phyloP scores from a whole-genome alignment of 2,329 filamentous ascomycete species.

The Trichoderma sp. region DNA sequence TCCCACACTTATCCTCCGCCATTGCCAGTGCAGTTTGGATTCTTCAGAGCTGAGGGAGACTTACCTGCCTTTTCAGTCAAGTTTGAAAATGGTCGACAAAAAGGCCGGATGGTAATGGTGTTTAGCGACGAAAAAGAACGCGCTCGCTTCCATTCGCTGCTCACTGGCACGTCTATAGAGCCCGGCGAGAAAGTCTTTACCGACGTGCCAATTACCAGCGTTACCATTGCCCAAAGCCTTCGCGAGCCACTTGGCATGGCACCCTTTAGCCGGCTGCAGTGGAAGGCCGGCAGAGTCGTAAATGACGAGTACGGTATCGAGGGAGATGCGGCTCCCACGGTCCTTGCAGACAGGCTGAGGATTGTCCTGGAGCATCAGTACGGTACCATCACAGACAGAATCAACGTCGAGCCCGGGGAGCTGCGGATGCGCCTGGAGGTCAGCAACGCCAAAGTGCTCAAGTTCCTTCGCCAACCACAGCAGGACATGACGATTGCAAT shows the following conservation, averaged over 20 bases:
- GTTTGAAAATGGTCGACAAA: conserved; percentile 62
- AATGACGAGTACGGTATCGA: conserved; percentile 67
- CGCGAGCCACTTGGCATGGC: conserved; percentile 49
- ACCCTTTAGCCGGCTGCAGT: conserved; percentile 53
- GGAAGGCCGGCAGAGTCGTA: conserved; percentile 69
- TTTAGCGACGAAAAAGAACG: conserved; percentile 74
- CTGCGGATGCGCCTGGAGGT: conserved; percentile 65
- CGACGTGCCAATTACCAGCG: conserved; percentile 64
- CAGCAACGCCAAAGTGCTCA: conserved; percentile 59
- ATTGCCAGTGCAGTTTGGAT: conserved; percentile 72
- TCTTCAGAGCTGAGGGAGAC: conserved; percentile 69
- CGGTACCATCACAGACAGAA: conserved; percentile 76
- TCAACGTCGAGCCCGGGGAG: conserved; percentile 79
- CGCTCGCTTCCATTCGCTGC: conserved; percentile 65
- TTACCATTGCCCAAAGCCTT: conserved; percentile 58
- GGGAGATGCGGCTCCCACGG: conserved; percentile 59
- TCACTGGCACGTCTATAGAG: conserved; percentile 69
- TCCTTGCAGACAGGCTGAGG: conserved; percentile 73
- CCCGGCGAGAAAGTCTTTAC: conserved; percentile 68
- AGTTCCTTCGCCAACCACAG: conserved; percentile 70
- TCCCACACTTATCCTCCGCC: conserved; percentile 66
- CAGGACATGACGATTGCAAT: conserved; percentile 74
- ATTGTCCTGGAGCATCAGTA: conserved; percentile 73
- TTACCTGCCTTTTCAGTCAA: conserved; percentile 68
- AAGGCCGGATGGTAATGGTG: conserved; percentile 72